phyloP scores from a whole-genome alignment of 371 early-diverging fungal genomes.

The Dichotomocladium elegans region DNA sequence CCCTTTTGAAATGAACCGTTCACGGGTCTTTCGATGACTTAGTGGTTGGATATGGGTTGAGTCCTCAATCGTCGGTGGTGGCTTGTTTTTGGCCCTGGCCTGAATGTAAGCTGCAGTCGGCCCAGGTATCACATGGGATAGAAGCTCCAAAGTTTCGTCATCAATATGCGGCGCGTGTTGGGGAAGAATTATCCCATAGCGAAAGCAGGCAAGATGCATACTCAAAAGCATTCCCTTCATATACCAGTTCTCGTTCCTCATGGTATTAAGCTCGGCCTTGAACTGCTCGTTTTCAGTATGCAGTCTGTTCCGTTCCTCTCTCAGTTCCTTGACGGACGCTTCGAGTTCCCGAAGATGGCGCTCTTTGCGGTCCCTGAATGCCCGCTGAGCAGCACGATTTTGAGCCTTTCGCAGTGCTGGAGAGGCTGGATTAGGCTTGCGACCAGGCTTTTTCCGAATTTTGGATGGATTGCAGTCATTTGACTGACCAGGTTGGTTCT shows the following conservation, averaged over 20 bases:
- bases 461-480: too few species aligned
- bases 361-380: slow-evolving; percentile 78
- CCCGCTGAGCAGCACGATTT: slow-evolving; percentile 78
- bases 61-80: slow-evolving; percentile 13
- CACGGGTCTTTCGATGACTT: slow-evolving; percentile 26
- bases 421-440: slow-evolving; percentile 73
- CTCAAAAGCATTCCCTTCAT: slow-evolving; percentile 50
- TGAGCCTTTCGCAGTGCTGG: slow-evolving; percentile 74
- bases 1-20: slow-evolving; percentile 22
- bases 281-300: slow-evolving; percentile 49
- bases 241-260: slow-evolving; percentile 61
- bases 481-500: too few species aligned
- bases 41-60: slow-evolving; percentile 19
- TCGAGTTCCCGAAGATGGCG: slow-evolving; percentile 66
- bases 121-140: slow-evolving; percentile 33
- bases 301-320: slow-evolving; percentile 46
- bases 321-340: slow-evolving; percentile 55
- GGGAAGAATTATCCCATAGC: slow-evolving; percentile 36
- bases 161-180: slow-evolving; percentile 39
- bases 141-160: slow-evolving; percentile 24
- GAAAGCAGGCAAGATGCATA: slow-evolving; percentile 45
- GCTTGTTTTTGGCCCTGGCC: slow-evolving; percentile 37
- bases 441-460: slow-evolving; percentile 75
- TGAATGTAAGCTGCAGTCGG: slow-evolving; percentile 31
- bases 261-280: slow-evolving; percentile 44